phyloP scores from a whole-genome alignment of 768 basidiomycete genomes.

The Mycena latifolia region DNA sequence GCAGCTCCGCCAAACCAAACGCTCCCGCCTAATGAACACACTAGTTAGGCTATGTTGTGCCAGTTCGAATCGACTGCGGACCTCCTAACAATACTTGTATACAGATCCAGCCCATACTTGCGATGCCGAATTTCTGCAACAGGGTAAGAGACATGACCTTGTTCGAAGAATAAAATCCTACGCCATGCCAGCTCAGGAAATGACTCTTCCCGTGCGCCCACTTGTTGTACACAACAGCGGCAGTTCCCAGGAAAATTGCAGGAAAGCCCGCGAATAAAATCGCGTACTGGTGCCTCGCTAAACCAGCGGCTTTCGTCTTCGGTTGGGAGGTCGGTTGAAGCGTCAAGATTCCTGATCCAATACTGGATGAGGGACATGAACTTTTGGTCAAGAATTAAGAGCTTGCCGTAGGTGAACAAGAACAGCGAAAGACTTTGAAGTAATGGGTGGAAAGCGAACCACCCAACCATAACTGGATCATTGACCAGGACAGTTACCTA shows the following conservation, averaged over 20 bases:
- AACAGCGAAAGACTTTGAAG: conserved; percentile 70
- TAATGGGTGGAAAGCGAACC: conserved; percentile 78
- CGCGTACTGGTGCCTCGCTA: conserved; percentile 76
- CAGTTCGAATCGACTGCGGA: not conserved
- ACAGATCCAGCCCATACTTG: conserved; percentile 71
- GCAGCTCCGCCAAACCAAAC: conserved; percentile 80
- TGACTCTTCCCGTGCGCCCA: conserved; percentile 61
- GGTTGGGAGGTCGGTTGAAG: conserved; percentile 81
- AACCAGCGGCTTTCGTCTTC: conserved; percentile 72
- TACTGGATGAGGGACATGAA: not conserved
- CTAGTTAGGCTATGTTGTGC: not conserved
- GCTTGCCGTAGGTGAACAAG: conserved; percentile 72
- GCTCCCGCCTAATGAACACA: conserved; percentile 56
- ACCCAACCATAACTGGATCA: conserved; percentile 59
- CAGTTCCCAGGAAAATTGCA: conserved; percentile 67
- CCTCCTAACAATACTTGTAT: conserved; percentile 73
- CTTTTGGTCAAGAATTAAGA: no score
- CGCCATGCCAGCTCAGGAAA: conserved; percentile 83
- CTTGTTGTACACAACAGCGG: conserved; percentile 77
- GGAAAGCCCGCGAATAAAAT: conserved; percentile 70
- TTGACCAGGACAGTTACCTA: no score
- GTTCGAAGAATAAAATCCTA: conserved; percentile 47
- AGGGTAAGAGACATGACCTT: not conserved
- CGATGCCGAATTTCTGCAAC: conserved; percentile 71
- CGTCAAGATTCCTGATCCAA: conserved; percentile 71